Conservation (phyloP, 2,329 filamentous ascomycete species). For the Colletotrichum echinochloae region DNA sequence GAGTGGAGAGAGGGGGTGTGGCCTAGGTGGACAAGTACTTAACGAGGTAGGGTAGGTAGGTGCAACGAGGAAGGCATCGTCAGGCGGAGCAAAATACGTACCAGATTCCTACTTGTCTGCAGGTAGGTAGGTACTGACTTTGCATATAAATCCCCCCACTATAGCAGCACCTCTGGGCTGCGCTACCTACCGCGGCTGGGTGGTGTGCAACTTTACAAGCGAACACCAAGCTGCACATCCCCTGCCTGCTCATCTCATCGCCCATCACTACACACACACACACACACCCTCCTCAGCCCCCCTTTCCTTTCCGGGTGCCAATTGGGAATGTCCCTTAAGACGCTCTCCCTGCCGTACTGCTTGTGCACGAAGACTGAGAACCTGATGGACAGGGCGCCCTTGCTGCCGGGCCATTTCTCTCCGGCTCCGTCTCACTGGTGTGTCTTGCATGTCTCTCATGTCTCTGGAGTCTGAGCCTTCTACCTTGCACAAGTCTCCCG, state of each 20-base stretch:
- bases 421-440: constrained; percentile 12
- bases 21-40: no score
- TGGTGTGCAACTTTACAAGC: constrained; percentile 7
- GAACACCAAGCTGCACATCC: constrained; percentile 1
- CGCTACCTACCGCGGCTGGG: constrained; percentile 4
- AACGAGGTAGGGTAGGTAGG: not conserved
- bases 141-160: no score
- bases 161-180: no score
- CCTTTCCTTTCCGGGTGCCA: constrained; percentile 28
- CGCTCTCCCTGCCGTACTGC: constrained; percentile 26
- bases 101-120: not conserved
- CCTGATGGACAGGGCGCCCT: constrained; percentile 27
- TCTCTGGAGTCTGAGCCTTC: not conserved
- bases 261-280: constrained; percentile 23
- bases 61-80: not conserved
- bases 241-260: constrained; percentile 31
- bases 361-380: constrained; percentile 28
- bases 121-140: not conserved
- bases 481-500: not conserved
- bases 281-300: not conserved
- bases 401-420: constrained; percentile 21
- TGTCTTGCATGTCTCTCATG: constrained; percentile 23
- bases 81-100: constrained; percentile 1
- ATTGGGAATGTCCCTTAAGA: constrained; percentile 19
- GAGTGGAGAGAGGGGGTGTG: not conserved